These are phyloP conservation scores for Mortierella sp. DNA, from an alignment of 371 early-diverging fungal genomes.

Conservation along the genomic window DNA sequence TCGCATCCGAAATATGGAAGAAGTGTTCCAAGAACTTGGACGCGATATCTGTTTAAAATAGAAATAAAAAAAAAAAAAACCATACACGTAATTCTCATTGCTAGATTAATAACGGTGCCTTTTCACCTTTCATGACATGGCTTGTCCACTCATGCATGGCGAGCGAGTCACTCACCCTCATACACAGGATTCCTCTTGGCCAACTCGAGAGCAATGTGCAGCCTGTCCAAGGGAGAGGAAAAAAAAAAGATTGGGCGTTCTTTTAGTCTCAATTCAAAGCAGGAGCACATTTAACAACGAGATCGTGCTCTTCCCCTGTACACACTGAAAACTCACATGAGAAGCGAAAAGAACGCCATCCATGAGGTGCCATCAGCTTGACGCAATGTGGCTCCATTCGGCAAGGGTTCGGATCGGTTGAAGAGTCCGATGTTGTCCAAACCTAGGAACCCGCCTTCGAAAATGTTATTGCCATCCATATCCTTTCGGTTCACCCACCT, in stretches of 20 bases:
- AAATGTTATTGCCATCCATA: slow-evolving; percentile 56
- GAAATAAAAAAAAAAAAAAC: not conserved
- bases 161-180: slow-evolving; percentile 20
- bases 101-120: too few species aligned
- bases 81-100: too few species aligned
- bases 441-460: slow-evolving; percentile 61
- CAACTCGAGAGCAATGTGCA: slow-evolving; percentile 45
- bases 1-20: slow-evolving; percentile 61
- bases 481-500: slow-evolving; percentile 65
- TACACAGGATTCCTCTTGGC: slow-evolving; percentile 43
- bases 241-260: slow-evolving; percentile 2
- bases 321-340: slow-evolving; percentile 26
- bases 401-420: slow-evolving; percentile 58
- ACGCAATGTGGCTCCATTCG: slow-evolving; percentile 55
- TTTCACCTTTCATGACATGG: too few species aligned
- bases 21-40: slow-evolving; percentile 62
- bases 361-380: slow-evolving; percentile 62
- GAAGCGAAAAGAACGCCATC: slow-evolving; percentile 56
- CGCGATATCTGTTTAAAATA: slow-evolving; percentile 33
- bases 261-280: too few species aligned
- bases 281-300: too few species aligned
- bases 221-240: slow-evolving; percentile 6
- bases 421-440: slow-evolving; percentile 63
- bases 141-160: too few species aligned
- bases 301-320: too few species aligned